Evolutionary conservation across 1,284 basidiomycete species (phyloP).

Genomic region (Malassezia nana): DNA sequence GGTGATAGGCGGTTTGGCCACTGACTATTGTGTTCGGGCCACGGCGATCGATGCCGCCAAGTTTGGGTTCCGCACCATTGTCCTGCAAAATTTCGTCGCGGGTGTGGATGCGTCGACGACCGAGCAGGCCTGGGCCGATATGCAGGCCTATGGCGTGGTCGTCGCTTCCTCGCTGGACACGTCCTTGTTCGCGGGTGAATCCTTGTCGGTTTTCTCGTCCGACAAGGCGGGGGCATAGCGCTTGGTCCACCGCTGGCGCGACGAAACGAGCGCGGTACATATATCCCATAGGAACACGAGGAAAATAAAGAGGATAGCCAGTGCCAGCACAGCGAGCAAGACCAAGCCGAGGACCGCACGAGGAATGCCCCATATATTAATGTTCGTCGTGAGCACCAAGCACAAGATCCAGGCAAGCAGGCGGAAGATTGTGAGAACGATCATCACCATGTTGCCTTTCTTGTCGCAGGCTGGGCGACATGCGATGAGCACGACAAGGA

Average conservation of each 20-base stretch:
- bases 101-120: conserved; percentile 17
- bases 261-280: conserved; percentile 24
- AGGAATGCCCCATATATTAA: conserved; percentile 39
- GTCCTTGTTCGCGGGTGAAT: background rate
- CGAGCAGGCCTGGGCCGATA: background rate
- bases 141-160: conserved; percentile 8
- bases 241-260: conserved; percentile 12
- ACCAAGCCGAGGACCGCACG: conserved; percentile 43
- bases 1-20: conserved; percentile 57
- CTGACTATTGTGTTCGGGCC: conserved; percentile 56
- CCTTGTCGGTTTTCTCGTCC: background rate
- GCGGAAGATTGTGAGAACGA: conserved; percentile 33
- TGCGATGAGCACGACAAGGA: conserved; percentile 31
- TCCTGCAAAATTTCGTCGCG: conserved; percentile 31
- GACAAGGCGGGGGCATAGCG: too few species aligned
- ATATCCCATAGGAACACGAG: conserved; percentile 34
- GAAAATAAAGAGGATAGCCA: conserved; percentile 42
- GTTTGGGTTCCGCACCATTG: conserved; percentile 51
- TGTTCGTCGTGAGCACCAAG: conserved; percentile 33
- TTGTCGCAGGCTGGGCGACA: conserved; percentile 36
- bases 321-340: conserved; percentile 31
- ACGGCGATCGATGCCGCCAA: conserved; percentile 52
- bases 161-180: background rate
- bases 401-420: conserved; percentile 37
- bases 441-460: conserved; percentile 38